Percentiles rank a stretch among this genome's conserved stretches.
Evolutionary conservation across 257 asterid species (phyloP).

Genomic region (Henckelia pumila): DNA sequence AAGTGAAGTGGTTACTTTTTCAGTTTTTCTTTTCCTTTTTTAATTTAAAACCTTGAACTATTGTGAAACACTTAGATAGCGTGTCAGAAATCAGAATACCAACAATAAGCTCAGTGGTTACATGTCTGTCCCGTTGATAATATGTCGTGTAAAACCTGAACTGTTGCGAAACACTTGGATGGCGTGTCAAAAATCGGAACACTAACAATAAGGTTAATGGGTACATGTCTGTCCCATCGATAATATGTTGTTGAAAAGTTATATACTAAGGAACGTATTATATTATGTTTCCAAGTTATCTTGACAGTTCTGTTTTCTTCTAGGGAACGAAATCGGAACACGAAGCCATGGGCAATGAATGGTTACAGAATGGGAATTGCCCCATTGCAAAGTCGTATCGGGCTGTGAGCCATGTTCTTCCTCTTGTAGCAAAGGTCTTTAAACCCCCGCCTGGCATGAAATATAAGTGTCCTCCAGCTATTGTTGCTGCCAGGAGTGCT

Average conservation of each 20-base stretch:
- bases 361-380: slow-evolving; percentile 84
- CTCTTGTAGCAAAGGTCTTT: slow-evolving; percentile 78
- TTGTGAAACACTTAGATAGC: neutral
- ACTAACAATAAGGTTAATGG: neutral
- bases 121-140: neutral
- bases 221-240: neutral
- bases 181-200: neutral
- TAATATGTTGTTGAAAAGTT: neutral
- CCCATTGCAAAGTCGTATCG: slow-evolving; percentile 92
- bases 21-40: too few species aligned
- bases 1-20: neutral
- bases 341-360: slow-evolving; percentile 73
- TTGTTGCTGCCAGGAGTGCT: slow-evolving; percentile 81
- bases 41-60: neutral
- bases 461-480: slow-evolving; percentile 69
- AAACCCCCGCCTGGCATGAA: slow-evolving; percentile 86
- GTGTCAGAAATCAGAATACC: neutral
- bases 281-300: slow-evolving; percentile 1
- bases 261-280: neutral
- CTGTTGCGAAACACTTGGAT: neutral
- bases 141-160: neutral
- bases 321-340: slow-evolving; percentile 66
- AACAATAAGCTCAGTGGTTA: neutral
- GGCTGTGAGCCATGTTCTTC: slow-evolving; percentile 72
- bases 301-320: slow-evolving; percentile 17